A percentile compares a stretch with the other conserved stretches of the same genome.
These are phyloP conservation scores for Hibiscus tridactylites DNA, from an alignment of 345 rosid genomes.

Conservation along the genomic window DNA sequence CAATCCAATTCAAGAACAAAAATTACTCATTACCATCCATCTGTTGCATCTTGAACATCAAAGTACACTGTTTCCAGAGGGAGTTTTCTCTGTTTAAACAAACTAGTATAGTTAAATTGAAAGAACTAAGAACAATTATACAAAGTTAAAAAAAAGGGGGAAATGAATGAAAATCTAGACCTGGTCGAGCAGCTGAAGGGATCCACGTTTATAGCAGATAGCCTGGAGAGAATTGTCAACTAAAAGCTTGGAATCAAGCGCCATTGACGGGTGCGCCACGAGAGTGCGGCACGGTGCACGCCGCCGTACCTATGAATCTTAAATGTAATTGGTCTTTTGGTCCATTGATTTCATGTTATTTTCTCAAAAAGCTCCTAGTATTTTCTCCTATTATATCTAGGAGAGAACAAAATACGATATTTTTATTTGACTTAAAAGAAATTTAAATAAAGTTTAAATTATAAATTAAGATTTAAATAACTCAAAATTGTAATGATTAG, in stretches of 20 bases:
- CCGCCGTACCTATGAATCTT: too few relatives aligned
- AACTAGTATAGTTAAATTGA: background rate
- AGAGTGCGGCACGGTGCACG: too few relatives aligned
- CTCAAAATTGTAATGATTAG: too few relatives aligned
- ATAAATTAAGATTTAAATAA: too few relatives aligned
- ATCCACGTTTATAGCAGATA: background rate
- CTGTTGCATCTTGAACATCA: slow-evolving; percentile 49
- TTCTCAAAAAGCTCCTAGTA: too few relatives aligned
- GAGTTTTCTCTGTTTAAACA: slow-evolving; percentile 60
- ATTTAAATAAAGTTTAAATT: too few relatives aligned
- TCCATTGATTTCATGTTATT: too few relatives aligned
- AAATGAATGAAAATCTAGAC: background rate
- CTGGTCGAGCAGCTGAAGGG: slow-evolving; percentile 1
- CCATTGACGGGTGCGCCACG: background rate
- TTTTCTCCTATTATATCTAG: too few relatives aligned
- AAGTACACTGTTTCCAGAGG: slow-evolving; percentile 64
- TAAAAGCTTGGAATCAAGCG: background rate
- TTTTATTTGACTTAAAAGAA: too few relatives aligned
- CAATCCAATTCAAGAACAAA: background rate
- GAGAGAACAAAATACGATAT: too few relatives aligned
- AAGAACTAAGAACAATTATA: background rate
- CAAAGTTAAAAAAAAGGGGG: background rate
- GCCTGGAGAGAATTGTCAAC: background rate
- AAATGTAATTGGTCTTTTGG: too few relatives aligned
- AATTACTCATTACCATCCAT: slow-evolving; percentile 57